A percentile compares a stretch with the other conserved stretches of the same genome.
Conservation (phyloP, 768 basidiomycete genomes). For the Hortiboletus campestris region DNA sequence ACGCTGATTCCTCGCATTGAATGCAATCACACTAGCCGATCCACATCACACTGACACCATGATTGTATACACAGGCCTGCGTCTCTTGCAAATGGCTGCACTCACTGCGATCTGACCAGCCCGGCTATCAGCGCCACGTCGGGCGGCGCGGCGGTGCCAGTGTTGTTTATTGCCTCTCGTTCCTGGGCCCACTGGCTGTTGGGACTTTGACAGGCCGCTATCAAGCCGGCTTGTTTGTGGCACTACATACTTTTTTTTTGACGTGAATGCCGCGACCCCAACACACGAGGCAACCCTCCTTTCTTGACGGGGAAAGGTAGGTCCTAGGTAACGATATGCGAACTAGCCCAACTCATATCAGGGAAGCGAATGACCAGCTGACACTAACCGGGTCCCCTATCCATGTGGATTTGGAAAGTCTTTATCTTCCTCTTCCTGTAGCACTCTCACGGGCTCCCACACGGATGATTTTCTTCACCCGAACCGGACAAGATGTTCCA, state of each 20-base stretch:
- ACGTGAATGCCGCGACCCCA: conserved; percentile 2
- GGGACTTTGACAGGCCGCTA: neutral
- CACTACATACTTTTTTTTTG: neutral
- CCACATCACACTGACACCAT: too few species aligned
- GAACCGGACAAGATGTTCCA: neutral
- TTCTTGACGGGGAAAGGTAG: conserved; percentile 4
- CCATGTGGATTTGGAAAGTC: neutral
- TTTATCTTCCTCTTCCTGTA: neutral
- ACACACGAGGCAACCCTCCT: conserved; percentile 20
- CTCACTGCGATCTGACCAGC: neutral
- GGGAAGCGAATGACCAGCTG: conserved; percentile 1
- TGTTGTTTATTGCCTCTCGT: neutral
- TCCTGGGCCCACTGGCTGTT: neutral
- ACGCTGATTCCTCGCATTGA: neutral
- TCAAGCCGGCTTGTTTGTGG: neutral
- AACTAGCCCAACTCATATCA: conserved; percentile 5
- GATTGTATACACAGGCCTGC: too few species aligned
- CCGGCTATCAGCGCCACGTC: neutral
- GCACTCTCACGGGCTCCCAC: neutral
- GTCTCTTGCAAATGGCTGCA: neutral
- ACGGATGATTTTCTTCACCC: neutral
- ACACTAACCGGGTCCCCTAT: neutral
- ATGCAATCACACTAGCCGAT: neutral
- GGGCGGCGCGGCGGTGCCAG: too few species aligned
- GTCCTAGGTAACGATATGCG: conserved; percentile 4